Percentiles rank a stretch among this genome's conserved stretches.
Conservation (phyloP, 345 rosid species). For the Arabis hirsuta region DNA sequence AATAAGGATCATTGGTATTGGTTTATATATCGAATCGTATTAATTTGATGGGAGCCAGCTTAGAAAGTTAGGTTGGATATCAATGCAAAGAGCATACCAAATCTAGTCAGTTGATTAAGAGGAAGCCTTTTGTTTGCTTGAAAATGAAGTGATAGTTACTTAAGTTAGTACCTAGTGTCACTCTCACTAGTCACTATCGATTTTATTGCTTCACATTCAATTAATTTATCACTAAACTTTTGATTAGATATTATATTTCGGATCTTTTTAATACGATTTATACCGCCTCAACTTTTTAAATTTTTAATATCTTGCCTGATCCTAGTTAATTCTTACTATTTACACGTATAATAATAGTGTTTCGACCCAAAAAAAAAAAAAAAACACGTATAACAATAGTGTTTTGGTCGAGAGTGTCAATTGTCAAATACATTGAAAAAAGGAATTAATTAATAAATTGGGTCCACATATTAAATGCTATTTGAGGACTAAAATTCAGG, state of each 20-base stretch:
- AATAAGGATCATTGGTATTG: neutral
- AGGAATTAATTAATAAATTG: neutral
- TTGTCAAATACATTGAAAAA: neutral
- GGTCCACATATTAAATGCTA: constrained; percentile 1
- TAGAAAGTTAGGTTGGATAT: constrained; percentile 35
- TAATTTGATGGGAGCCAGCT: constrained; percentile 18
- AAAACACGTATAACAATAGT: neutral
- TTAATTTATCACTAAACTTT: neutral
- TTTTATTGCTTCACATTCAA: constrained; percentile 13
- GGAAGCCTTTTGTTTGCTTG: constrained; percentile 33
- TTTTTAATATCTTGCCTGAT: neutral
- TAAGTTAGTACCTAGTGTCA: constrained; percentile 31
- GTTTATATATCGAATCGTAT: neutral
- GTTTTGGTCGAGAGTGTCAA: neutral
- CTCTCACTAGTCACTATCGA: constrained; percentile 4
- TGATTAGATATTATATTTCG: neutral
- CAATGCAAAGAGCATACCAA: constrained; percentile 15
- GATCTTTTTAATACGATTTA: neutral
- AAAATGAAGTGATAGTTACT: constrained; percentile 36
- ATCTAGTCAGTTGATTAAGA: constrained; percentile 27
- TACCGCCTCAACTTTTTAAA: neutral
- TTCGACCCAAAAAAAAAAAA: too few relatives aligned
- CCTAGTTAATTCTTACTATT: neutral
- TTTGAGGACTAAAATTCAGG: neutral
- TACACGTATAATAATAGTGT: too few relatives aligned